A percentile compares a stretch with the other conserved stretches of the same genome.
phyloP scores from a whole-genome alignment of 2,329 filamentous ascomycete genomes.

The Cytospora schulzeri region DNA sequence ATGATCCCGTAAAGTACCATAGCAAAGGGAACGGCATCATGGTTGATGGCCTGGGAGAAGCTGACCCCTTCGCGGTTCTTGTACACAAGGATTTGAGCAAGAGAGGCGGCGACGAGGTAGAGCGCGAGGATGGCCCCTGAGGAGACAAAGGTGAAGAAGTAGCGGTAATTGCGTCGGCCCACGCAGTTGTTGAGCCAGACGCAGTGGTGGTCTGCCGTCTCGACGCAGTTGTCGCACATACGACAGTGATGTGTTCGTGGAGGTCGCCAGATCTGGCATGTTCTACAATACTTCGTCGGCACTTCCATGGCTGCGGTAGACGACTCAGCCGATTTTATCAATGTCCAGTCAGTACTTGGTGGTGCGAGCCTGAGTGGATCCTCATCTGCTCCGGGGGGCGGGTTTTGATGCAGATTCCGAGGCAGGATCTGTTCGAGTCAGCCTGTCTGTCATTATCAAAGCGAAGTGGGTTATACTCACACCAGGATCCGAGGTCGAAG shows the following conservation, averaged over 20 bases:
- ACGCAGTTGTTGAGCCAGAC: conserved; percentile 99
- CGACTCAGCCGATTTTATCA: conserved; percentile 78
- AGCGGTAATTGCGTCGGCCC: conserved; percentile 94
- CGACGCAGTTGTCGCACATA: conserved; percentile 94
- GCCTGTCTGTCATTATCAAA: conserved; percentile 9
- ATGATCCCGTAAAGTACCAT: conserved; percentile 84
- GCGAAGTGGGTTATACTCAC: conserved; percentile 58
- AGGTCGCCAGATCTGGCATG: conserved; percentile 95
- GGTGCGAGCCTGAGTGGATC: conserved; percentile 83
- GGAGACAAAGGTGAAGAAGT: conserved; percentile 91
- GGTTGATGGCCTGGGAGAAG: conserved; percentile 68
- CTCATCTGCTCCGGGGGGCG: conserved; percentile 71
- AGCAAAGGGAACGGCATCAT: conserved; percentile 80
- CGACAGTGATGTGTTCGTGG: conserved; percentile 95
- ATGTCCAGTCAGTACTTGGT: conserved; percentile 88
- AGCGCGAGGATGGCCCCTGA: conserved; percentile 75
- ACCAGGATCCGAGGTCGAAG: conserved; percentile 88
- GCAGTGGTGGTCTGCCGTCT: conserved; percentile 97
- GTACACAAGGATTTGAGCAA: conserved; percentile 82
- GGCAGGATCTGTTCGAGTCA: conserved; percentile 72
- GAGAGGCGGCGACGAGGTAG: conserved; percentile 74
- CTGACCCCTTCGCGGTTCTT: conserved; percentile 62
- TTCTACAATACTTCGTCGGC: conserved; percentile 96
- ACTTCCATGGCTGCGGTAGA: conserved; percentile 92
- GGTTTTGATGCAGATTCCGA: conserved; percentile 86